Evolutionary conservation across 1,284 basidiomycete species (phyloP).

Genomic region (Tausonia pullulans): DNA sequence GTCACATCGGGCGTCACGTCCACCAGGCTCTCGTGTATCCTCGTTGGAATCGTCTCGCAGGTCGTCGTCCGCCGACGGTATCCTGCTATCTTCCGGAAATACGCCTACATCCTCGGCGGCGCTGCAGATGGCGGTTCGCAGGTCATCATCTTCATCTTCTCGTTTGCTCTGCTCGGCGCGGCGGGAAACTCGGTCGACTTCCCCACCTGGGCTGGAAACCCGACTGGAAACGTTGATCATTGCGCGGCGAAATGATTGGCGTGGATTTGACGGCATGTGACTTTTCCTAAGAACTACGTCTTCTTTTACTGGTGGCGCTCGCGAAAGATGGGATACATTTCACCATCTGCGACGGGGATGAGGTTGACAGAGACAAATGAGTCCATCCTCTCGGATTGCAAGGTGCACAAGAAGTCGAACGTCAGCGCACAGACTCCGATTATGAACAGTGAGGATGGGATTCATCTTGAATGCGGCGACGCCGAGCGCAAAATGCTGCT

Average conservation of each 20-base stretch:
- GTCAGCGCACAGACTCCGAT: too few species aligned
- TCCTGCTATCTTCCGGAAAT: constrained; percentile 18
- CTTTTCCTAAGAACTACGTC: too few species aligned
- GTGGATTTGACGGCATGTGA: too few species aligned
- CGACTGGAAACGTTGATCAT: neutral
- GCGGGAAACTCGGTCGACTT: constrained; percentile 34
- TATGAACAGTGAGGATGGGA: too few species aligned
- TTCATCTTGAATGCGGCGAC: too few species aligned
- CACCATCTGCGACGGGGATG: too few species aligned
- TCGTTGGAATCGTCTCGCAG: constrained; percentile 19
- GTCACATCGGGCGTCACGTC: constrained; percentile 6
- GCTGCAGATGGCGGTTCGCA: constrained; percentile 57
- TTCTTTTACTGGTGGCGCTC: too few species aligned
- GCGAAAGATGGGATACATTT: too few species aligned
- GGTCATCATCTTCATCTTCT: constrained; percentile 45
- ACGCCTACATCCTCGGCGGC: constrained; percentile 48
- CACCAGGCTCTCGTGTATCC: neutral
- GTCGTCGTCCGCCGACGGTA: constrained; percentile 13
- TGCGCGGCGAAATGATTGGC: constrained; percentile 9
- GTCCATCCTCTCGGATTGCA: too few species aligned
- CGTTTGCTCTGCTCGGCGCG: constrained; percentile 51
- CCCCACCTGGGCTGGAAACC: constrained; percentile 11
- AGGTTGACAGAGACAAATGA: too few species aligned
- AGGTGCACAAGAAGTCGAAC: too few species aligned
- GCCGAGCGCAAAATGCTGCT: too few species aligned